Percentiles rank a stretch among this genome's conserved stretches.
These are phyloP conservation scores for Hymenoscyphus infarciens DNA, from an alignment of 2,329 filamentous ascomycete genomes.

Conservation along the genomic window DNA sequence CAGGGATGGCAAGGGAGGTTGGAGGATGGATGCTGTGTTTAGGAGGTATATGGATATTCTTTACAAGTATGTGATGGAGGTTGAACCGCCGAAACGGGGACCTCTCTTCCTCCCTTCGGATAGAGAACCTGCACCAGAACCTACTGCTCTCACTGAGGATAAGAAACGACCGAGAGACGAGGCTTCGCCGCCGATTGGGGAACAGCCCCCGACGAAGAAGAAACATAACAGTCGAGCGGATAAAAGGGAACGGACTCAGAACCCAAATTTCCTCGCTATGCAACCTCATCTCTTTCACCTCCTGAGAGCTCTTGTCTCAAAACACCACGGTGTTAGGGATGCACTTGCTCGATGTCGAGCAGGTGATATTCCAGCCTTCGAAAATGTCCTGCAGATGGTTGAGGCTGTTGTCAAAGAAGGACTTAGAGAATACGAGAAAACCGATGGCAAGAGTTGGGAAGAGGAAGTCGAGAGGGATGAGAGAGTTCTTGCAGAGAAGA, in stretches of 20 bases:
- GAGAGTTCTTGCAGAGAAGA: conserved; percentile 20
- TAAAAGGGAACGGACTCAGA: conserved; percentile 37
- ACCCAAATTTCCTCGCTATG: conserved; percentile 71
- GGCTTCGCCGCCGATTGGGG: conserved; percentile 23
- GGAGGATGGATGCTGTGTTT: conserved; percentile 81
- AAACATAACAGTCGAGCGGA: conserved; percentile 37
- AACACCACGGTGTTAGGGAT: conserved; percentile 80
- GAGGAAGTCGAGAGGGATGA: conserved; percentile 36
- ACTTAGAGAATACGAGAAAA: conserved; percentile 62
- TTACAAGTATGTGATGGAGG: conserved; percentile 69
- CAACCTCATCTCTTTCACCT: conserved; percentile 94
- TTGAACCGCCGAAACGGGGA: conserved; percentile 60
- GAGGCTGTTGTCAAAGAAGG: conserved; percentile 72
- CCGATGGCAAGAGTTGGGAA: conserved; percentile 47
- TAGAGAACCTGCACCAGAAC: conserved; percentile 32
- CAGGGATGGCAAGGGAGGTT: conserved; percentile 74
- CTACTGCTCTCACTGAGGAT: conserved; percentile 10
- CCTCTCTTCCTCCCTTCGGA: conserved; percentile 67
- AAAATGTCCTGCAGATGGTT: conserved; percentile 70
- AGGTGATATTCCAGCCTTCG: conserved; percentile 73
- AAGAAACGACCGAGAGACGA: conserved; percentile 44
- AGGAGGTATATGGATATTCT: conserved; percentile 89
- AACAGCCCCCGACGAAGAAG: conserved; percentile 37
- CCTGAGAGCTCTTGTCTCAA: conserved; percentile 73
- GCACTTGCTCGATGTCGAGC: conserved; percentile 66